phyloP scores from a whole-genome alignment of 441 rosid species.

The Populus hybrid region DNA sequence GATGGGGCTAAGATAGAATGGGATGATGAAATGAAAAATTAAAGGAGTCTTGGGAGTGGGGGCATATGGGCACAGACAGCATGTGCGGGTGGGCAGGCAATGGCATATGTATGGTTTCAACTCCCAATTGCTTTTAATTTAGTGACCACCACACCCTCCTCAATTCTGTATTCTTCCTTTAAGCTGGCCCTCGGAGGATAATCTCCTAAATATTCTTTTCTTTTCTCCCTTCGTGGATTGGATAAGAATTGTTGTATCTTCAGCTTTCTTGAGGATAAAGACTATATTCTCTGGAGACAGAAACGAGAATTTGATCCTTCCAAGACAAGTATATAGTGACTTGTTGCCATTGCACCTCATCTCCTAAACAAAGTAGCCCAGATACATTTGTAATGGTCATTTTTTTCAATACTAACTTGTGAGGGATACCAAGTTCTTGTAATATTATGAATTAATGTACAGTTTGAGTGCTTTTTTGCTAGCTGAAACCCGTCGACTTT shows the following conservation, averaged over 20 bases:
- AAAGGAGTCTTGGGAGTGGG: slow-evolving; percentile 1
- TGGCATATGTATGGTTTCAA: slow-evolving; percentile 21
- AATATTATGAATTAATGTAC: background rate
- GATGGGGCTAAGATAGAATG: slow-evolving; percentile 4
- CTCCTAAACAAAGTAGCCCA: background rate
- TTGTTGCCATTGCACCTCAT: background rate
- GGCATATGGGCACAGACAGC: slow-evolving; percentile 15
- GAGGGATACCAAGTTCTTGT: background rate
- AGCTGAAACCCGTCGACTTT: background rate
- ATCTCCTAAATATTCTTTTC: slow-evolving; percentile 3
- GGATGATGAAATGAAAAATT: background rate
- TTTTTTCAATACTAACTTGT: slow-evolving; percentile 7
- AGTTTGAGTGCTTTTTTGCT: background rate
- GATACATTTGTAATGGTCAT: background rate
- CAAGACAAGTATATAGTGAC: background rate
- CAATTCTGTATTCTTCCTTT: slow-evolving; percentile 11
- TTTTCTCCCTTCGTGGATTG: background rate
- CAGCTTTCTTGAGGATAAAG: background rate
- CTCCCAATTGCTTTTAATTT: slow-evolving; percentile 13
- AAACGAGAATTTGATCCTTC: slow-evolving; percentile 7
- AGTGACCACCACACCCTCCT: slow-evolving; percentile 14
- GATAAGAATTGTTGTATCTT: background rate
- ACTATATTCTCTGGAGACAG: slow-evolving; percentile 5
- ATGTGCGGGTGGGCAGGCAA: slow-evolving; percentile 37
- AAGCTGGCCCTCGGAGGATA: slow-evolving; percentile 7